Evolutionary conservation across 192 early-diverging fungal genomes (phyloP), one percentile per base, ranked within the genome.

Genomic region (Rhizophagus prolifer): DNA sequence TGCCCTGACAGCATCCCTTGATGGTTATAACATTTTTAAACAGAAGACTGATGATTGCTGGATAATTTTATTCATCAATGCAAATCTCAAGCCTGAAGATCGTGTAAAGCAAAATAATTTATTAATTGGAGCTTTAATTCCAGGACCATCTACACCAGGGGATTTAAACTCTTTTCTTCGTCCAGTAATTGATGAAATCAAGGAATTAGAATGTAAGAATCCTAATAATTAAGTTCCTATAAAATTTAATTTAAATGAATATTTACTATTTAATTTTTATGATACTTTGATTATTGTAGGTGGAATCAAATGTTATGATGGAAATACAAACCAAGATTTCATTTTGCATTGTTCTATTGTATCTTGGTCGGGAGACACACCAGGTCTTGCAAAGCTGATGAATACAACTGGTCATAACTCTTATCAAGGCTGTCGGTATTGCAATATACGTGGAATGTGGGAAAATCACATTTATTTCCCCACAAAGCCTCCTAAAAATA

Each of bases 201-300:
- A 65, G 14, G 63, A 65, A 34, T 65, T 65, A 34, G 63, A 65
- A 65, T 31, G 63, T 65, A 65, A 65, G 8, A 65, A 31, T 65
- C 23, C 28, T 26, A 65, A 19, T 59, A 21, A 59, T 59, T 59
- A n/a, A 16, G 21, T 59, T 59, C 12, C 23, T 19, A 6, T 59
- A n/a, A n/a, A n/a, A 26, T 31, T 65, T 34, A 26, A 9, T 31
- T 30, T 65, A 13, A 65, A 9, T 34, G 10, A 34, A 26, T 65
- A 9, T 31, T 26, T 1, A 30, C 16, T 31, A 4, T 4, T 30
- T 14, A 14, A 65, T 65, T 65, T 31, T 31, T 34, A 26, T 26
- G 5, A 65, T 65, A 8, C n/a, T 30, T 31, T 65, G 31, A 26
- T 65, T 34, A 26, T 65, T 34, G 5, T 31, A 34, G 63, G 9